Percentiles rank a stretch among this genome's conserved stretches.
Evolutionary conservation across 805 yeast species (phyloP).

Genomic region (Candida vaughaniae): DNA sequence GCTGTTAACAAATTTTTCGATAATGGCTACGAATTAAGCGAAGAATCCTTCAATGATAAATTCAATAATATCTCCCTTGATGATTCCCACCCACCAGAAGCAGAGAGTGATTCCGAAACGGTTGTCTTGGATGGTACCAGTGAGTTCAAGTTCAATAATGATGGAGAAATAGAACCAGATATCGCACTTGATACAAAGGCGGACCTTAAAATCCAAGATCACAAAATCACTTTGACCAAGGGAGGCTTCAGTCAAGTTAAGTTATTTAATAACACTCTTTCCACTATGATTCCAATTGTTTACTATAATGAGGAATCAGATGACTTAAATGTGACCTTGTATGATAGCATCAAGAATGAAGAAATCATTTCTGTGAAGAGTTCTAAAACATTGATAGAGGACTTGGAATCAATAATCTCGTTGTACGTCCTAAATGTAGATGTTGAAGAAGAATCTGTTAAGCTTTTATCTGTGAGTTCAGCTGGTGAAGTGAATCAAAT

Average conservation of each 20-base stretch:
- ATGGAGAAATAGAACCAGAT: conserved; percentile 4
- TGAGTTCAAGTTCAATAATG: conserved; percentile 5
- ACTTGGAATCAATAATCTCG: conserved; percentile 7
- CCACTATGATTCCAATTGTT: conserved; percentile 10
- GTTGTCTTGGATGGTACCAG: conserved; percentile 20
- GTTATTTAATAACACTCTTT: conserved; percentile 14
- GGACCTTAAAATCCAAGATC: neutral
- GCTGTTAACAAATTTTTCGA: conserved; percentile 8
- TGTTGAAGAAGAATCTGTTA: neutral
- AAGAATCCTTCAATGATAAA: conserved; percentile 5
- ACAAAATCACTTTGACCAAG: neutral
- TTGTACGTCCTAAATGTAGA: conserved; percentile 8
- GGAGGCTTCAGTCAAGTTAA: conserved; percentile 7
- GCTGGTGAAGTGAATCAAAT: conserved; percentile 14
- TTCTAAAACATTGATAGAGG: conserved; percentile 4
- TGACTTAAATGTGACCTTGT: conserved; percentile 4
- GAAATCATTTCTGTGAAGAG: neutral
- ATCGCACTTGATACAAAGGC: conserved; percentile 1
- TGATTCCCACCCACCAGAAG: neutral
- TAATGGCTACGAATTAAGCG: neutral
- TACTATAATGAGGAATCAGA: conserved; percentile 9
- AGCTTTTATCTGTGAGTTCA: conserved; percentile 9
- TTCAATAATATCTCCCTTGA: conserved; percentile 6
- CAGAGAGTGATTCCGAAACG: conserved; percentile 31
- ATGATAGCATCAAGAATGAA: neutral